Evolutionary conservation across 768 basidiomycete species (phyloP), one percentile per base, ranked within the genome.

Genomic region (Boletus rufocinnamomeus): DNA sequence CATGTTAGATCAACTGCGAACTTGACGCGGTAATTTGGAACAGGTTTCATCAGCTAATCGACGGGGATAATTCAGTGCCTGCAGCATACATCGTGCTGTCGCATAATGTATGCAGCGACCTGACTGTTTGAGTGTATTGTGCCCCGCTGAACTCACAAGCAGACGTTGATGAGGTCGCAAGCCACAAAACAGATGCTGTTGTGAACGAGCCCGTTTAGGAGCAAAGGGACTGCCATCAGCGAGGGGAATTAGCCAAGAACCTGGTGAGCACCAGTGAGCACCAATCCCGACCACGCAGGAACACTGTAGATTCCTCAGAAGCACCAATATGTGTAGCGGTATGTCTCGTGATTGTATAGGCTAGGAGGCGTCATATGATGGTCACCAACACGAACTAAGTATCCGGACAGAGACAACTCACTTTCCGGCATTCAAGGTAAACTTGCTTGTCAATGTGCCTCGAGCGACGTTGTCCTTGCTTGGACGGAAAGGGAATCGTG

Each of bases 401-500:
- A 35, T 35, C 35, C 14, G 34, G 34, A 35, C 35, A 35, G 14
- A 35, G 35, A 35, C 14, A 6, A 16, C 35, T 16, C 35, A 35
- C 32, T 30, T 85, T 74, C 95, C 94, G 45, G 93, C 54, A 17
- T 71, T 52, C 49, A 80, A 51, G 16, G 73, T 70, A 11, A 82
- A 66, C 27, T 72, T 66, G 14, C 68, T 62, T 23, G 75, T 76
- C 45, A 89, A 64, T 30, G 84, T 79, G 10, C 94, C 95, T 61
- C 80, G 79, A 21, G 88, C 91, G 27, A 60, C 63, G 66, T 87
- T 88, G 25, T 62, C 72, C 32, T 69, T 61, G n/a, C 74, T 65
- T 54, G 86, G 82, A 47, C 78, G 67, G 27, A 84, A 70, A 34
- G 91, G 67, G 68, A 91, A 93, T 43, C 75, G 77, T 1, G 94